Evolutionary conservation across 2,329 filamentous ascomycete genomes (phyloP), one percentile per base, ranked within the genome.

Genomic region (Neopestalotiopsis sp.): DNA sequence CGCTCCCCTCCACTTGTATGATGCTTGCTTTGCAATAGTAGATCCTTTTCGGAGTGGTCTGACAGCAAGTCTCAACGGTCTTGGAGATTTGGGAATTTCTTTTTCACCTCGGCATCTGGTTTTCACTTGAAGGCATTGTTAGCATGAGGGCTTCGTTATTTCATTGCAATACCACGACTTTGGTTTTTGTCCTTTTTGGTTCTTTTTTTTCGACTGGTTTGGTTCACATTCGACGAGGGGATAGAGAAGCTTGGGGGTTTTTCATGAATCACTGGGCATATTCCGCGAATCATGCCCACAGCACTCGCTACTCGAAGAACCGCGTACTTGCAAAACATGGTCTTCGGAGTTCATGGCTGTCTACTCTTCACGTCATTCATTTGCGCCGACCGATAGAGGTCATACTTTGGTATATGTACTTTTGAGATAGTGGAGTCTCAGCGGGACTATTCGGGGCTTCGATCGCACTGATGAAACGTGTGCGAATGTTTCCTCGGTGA

Each of bases 1-100:
- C 72, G 76, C 73, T 76, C 73, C 73, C 72, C 72, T 74, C 30
- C 67, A 71, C 71, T 74, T 74, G 74, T 75, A 77, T 68, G 74
- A 75, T 69, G 67, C 70, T 69, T 65, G 68, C 70, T 66, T 67
- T 67, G 70, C 74, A 74, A 73, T 49, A 76, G 76, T 77, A 75
- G 76, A 79, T 59, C 73, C 74, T 73, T 72, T 74, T 70, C 58
- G n/a, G 61, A 34, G 42, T 20, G 30, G 13, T 30, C 38, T 59
- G 2, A 45, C 24, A 38, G 32, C 62, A 45, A 20, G 24, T 62
- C 20, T 57, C 57, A 20, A 67, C 59, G 38, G 38, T 12, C 30
- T 14, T 40, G 28, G 58, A 58, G 53, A 24, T 30, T 17, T 62
- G 53, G 42, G 58, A 56, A 38, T n/a, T 62, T 64, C 5, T 64